phyloP scores from a whole-genome alignment of 805 yeast genomes.

The Starmera quercuum region DNA sequence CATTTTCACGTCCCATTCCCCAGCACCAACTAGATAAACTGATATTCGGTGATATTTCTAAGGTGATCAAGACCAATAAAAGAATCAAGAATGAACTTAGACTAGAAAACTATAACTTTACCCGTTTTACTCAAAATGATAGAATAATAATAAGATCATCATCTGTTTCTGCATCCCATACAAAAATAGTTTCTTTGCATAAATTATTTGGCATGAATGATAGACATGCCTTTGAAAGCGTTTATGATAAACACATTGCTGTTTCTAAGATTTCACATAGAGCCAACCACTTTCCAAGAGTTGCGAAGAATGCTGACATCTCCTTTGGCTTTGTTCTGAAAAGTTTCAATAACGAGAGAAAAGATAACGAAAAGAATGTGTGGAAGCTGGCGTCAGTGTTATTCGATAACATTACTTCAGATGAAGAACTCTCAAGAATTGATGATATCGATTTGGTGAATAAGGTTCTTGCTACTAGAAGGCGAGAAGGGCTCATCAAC shows the following conservation, averaged over 20 bases:
- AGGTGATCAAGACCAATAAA: slow-evolving; percentile 20
- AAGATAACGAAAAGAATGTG: slow-evolving; percentile 22
- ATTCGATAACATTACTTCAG: slow-evolving; percentile 36
- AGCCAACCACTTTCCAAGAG: slow-evolving; percentile 29
- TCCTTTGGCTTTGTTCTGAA: slow-evolving; percentile 24
- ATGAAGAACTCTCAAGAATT: slow-evolving; percentile 13
- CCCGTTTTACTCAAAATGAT: slow-evolving; percentile 13
- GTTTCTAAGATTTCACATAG: slow-evolving; percentile 19
- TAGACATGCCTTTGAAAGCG: slow-evolving; percentile 6
- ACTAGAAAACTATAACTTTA: slow-evolving; percentile 16
- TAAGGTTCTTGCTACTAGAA: slow-evolving; percentile 23
- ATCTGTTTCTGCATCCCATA: slow-evolving; percentile 1
- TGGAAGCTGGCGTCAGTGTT: slow-evolving; percentile 59
- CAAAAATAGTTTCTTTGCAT: slow-evolving; percentile 1
- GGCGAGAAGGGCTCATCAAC: slow-evolving; percentile 37
- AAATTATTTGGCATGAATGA: slow-evolving; percentile 4
- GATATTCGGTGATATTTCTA: slow-evolving; percentile 40
- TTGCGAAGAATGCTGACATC: slow-evolving; percentile 21
- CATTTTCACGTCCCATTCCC: slow-evolving; percentile 15
- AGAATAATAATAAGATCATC: slow-evolving; percentile 7
- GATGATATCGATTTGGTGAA: slow-evolving; percentile 14
- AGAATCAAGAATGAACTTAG: slow-evolving; percentile 22
- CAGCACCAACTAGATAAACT: slow-evolving; percentile 36
- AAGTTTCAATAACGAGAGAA: slow-evolving; percentile 8
- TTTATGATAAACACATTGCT: slow-evolving; percentile 18